Percentiles rank a stretch among this genome's conserved stretches.
phyloP scores from a whole-genome alignment of 768 basidiomycete species.

The Roridomyces roridus region DNA sequence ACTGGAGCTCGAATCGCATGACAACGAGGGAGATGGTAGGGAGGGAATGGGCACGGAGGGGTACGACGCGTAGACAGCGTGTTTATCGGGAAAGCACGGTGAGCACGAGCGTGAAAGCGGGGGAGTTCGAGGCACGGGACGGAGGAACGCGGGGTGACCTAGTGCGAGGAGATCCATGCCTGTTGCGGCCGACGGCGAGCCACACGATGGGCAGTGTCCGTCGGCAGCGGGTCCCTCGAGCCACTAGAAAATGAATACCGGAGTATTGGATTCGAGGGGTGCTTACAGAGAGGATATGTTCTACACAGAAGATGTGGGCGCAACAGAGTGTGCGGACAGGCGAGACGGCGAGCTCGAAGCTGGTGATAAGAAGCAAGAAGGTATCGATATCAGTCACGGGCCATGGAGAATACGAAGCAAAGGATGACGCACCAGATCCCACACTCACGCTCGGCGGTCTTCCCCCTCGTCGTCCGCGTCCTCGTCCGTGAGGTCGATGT shows the following conservation, averaged over 20 bases:
- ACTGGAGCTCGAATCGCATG: neutral
- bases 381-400: neutral
- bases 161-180: slow-evolving; percentile 4
- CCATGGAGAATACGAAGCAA: no score
- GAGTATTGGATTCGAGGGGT: no score
- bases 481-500: neutral
- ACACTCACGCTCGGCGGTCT: slow-evolving; percentile 6
- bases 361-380: neutral
- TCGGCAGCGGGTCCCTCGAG: neutral
- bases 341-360: slow-evolving; percentile 5
- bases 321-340: slow-evolving; percentile 7
- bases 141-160: neutral
- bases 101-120: slow-evolving; percentile 2
- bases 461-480: neutral
- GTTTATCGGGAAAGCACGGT: neutral
- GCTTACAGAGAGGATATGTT: slow-evolving; percentile 4
- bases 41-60: neutral
- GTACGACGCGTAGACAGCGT: neutral
- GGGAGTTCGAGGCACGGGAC: neutral
- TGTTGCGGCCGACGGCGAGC: neutral
- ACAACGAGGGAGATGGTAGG: neutral
- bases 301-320: slow-evolving; percentile 8
- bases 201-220: neutral
- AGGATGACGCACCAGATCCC: slow-evolving; percentile 11
- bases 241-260: no score